phyloP scores from a whole-genome alignment of 2,329 filamentous ascomycete species.

The Ophiocordyceps camponoti-floridani region DNA sequence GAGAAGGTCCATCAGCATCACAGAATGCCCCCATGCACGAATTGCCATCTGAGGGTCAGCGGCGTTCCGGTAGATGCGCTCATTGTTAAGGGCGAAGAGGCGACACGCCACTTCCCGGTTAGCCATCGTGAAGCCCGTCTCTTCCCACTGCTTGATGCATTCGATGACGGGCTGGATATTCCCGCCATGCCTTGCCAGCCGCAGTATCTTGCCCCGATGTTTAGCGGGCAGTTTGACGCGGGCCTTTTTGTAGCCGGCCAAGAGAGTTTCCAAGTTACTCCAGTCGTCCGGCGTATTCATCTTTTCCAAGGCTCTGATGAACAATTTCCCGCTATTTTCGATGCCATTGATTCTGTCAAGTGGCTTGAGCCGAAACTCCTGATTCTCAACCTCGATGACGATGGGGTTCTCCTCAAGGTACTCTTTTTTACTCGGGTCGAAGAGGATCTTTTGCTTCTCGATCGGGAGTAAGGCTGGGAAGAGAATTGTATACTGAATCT shows the following conservation, averaged over 20 bases:
- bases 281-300: conserved; percentile 33
- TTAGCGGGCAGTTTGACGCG: conserved; percentile 18
- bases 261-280: conserved; percentile 30
- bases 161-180: conserved; percentile 29
- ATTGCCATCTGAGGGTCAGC: conserved; percentile 16
- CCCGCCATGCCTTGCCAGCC: conserved; percentile 20
- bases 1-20: conserved; percentile 30
- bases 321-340: conserved; percentile 20
- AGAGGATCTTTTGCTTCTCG: conserved; percentile 34
- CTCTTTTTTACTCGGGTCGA: conserved; percentile 24
- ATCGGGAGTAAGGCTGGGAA: conserved; percentile 39
- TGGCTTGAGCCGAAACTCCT: conserved; percentile 32
- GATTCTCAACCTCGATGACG: conserved; percentile 38
- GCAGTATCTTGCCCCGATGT: conserved; percentile 21
- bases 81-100: conserved; percentile 11
- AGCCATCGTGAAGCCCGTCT: conserved; percentile 27
- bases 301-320: conserved; percentile 19
- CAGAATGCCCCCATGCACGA: conserved; percentile 25
- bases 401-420: conserved; percentile 36
- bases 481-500: conserved; percentile 40
- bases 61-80: conserved; percentile 21
- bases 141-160: conserved; percentile 24
- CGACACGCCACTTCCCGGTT: conserved; percentile 18
- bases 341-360: conserved; percentile 23
- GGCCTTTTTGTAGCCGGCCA: conserved; percentile 29